Evolutionary conservation across 2,329 filamentous ascomycete species (phyloP).

Genomic region (Sclerotinia spermophila): DNA sequence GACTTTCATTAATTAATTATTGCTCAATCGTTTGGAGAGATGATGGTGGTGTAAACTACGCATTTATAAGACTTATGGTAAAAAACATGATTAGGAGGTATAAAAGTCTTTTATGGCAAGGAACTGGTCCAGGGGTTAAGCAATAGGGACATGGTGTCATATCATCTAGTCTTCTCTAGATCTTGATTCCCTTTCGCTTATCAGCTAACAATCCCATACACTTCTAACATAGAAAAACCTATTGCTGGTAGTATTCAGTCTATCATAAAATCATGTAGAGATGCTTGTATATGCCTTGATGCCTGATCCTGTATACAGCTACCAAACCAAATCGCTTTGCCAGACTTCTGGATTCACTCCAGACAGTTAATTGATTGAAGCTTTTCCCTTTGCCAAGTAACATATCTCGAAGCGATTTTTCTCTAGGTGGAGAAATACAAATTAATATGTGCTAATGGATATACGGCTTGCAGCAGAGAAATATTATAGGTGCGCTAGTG

Average conservation of each 20-base stretch:
- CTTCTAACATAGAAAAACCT: not conserved
- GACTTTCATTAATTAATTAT: not conserved
- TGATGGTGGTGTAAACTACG: fast-evolving
- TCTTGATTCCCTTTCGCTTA: not conserved
- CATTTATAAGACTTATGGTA: not conserved
- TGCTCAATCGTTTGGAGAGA: not conserved
- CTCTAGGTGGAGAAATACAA: not conserved
- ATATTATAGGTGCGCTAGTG: no score
- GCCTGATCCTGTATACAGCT: not conserved
- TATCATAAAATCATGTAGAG: no score
- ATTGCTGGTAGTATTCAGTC: not conserved
- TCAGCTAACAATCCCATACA: not conserved
- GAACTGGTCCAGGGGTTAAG: no score
- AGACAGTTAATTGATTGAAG: not conserved
- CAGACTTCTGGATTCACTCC: not conserved
- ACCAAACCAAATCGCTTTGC: not conserved
- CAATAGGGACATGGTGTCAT: not conserved
- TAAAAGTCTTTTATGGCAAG: no score
- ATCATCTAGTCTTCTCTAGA: not conserved
- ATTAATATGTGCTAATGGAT: fast-evolving
- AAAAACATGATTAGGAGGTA: no score
- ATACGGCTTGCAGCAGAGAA: no score
- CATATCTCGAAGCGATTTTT: not conserved
- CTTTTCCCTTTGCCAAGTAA: fast-evolving
- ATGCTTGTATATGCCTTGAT: not conserved